A percentile compares a stretch with the other conserved stretches of the same genome.
phyloP scores from a whole-genome alignment of 2,329 filamentous ascomycete species.

The Hymenoscyphus albidus region DNA sequence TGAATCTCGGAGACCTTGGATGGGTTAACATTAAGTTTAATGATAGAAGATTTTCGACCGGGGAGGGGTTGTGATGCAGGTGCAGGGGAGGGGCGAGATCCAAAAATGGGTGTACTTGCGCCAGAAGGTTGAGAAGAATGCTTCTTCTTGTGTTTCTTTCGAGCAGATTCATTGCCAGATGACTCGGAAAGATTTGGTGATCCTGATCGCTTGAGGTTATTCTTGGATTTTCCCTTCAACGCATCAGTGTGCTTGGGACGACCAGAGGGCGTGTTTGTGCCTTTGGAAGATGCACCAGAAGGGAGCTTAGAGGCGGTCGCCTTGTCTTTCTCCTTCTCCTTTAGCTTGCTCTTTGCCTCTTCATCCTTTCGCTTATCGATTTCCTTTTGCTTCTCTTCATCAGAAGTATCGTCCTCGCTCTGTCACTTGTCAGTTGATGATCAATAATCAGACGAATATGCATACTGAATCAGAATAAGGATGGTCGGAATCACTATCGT shows the following conservation, averaged over 20 bases:
- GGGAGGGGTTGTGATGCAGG: slow-evolving; percentile 26
- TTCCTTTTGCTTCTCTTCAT: slow-evolving; percentile 58
- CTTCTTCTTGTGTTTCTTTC: slow-evolving; percentile 75
- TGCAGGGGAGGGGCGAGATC: slow-evolving; percentile 31
- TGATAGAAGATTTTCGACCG: slow-evolving; percentile 31
- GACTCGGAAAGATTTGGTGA: slow-evolving; percentile 84
- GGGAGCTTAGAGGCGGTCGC: slow-evolving; percentile 34
- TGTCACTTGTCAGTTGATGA: slow-evolving; percentile 32
- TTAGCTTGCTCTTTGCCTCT: slow-evolving; percentile 52
- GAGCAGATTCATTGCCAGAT: slow-evolving; percentile 83
- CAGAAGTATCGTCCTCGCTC: slow-evolving; percentile 50
- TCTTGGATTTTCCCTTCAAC: slow-evolving; percentile 44
- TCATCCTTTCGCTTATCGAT: slow-evolving; percentile 58
- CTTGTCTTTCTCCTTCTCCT: slow-evolving; percentile 24
- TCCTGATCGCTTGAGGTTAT: slow-evolving; percentile 74
- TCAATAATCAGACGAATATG: slow-evolving; percentile 20
- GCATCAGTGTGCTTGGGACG: slow-evolving; percentile 50
- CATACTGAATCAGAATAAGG: slow-evolving; percentile 52
- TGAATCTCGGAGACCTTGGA: slow-evolving; percentile 32
- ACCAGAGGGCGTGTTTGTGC: slow-evolving; percentile 63
- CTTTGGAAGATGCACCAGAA: slow-evolving; percentile 60
- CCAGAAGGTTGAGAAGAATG: slow-evolving; percentile 51
- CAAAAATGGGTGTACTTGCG: slow-evolving; percentile 52
- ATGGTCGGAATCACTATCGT: slow-evolving; percentile 67
- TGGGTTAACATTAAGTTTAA: slow-evolving; percentile 30